Conservation (phyloP, 805 yeast genomes). For the Candida dajiaensis region DNA sequence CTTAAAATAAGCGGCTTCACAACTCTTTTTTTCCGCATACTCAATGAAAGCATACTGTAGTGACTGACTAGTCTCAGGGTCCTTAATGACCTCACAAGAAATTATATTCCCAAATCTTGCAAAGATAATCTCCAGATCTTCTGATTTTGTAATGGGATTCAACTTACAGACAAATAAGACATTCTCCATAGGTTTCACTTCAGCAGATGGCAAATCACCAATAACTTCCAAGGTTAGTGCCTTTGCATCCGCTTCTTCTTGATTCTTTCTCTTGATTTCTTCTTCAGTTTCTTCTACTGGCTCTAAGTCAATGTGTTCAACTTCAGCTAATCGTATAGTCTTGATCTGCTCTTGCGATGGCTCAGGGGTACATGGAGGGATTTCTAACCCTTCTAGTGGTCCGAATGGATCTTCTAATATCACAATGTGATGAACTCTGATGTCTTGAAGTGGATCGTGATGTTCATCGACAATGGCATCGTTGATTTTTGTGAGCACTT, state of each 20-base stretch:
- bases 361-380: slow-evolving; percentile 29
- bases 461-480: slow-evolving; percentile 31
- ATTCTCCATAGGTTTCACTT: slow-evolving; percentile 53
- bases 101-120: slow-evolving; percentile 53
- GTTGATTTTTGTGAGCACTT: slow-evolving; percentile 40
- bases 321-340: slow-evolving; percentile 23
- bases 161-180: slow-evolving; percentile 59
- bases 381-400: slow-evolving; percentile 23
- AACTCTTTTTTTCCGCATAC: slow-evolving; percentile 38
- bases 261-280: slow-evolving; percentile 20
- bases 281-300: slow-evolving; percentile 10
- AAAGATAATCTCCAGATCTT: slow-evolving; percentile 50
- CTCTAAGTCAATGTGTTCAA: slow-evolving; percentile 17
- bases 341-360: slow-evolving; percentile 31
- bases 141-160: slow-evolving; percentile 55
- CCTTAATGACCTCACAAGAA: slow-evolving; percentile 47
- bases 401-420: slow-evolving; percentile 50
- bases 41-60: slow-evolving; percentile 63
- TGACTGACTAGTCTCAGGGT: slow-evolving; percentile 41
- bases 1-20: slow-evolving; percentile 57
- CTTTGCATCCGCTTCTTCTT: slow-evolving; percentile 39
- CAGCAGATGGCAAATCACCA: slow-evolving; percentile 57
- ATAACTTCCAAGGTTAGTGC: slow-evolving; percentile 58
- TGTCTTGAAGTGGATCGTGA: slow-evolving; percentile 39
- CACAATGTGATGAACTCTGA: slow-evolving; percentile 45